A percentile compares a stretch with the other conserved stretches of the same genome.
Conservation (phyloP, 345 rosid genomes). For the thale cress (Arabidopsis thaliana) region TAIR10.1 NC_003076.8:20069501-20070000, state of each 20-base stretch:
- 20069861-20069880: conserved; percentile 12
- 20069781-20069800: conserved; percentile 4
- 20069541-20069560: too few species aligned
- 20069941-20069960: not conserved
- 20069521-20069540: not conserved
- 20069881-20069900: conserved; percentile 23
- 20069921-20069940: not conserved
- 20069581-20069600: not conserved
- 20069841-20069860: conserved; percentile 16
- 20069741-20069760: not conserved
- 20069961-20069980: not conserved
- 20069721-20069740: not conserved
- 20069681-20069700: not conserved
- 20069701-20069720: not conserved
- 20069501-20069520: not conserved
- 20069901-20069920: conserved; percentile 39
- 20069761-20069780: conserved; percentile 3
- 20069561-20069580: not conserved
- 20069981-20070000: too few species aligned
- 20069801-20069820: not conserved
- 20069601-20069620: not conserved
- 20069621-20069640: not conserved
- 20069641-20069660: not conserved
- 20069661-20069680: conserved; percentile 7
- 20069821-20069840: not conserved